Percentiles rank a stretch among this genome's conserved stretches.
Evolutionary conservation across 108 stramenopile genomes (phyloP).

Genomic region (Thalassiosira profunda): DNA sequence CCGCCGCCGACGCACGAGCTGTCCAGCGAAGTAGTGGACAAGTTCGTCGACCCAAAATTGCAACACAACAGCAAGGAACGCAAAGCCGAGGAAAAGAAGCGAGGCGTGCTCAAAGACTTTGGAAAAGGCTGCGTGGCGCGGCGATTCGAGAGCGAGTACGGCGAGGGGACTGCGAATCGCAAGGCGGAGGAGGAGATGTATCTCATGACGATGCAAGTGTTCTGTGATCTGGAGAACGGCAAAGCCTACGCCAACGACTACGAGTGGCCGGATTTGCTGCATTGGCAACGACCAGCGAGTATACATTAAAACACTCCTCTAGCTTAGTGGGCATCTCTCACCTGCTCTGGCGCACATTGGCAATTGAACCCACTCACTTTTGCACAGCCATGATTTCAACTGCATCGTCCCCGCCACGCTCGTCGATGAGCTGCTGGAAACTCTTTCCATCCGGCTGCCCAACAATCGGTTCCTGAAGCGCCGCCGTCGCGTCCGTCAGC

Average conservation of each 20-base stretch:
- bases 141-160: slow-evolving; percentile 55
- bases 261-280: slow-evolving; percentile 65
- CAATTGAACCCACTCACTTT: too few species aligned
- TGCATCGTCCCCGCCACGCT: too few species aligned
- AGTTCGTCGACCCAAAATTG: slow-evolving; percentile 82
- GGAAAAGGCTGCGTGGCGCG: slow-evolving; percentile 61
- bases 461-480: too few species aligned
- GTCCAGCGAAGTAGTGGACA: slow-evolving; percentile 66
- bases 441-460: too few species aligned
- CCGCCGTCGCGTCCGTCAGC: too few species aligned
- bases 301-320: background rate
- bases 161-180: slow-evolving; percentile 28
- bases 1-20: slow-evolving; percentile 59
- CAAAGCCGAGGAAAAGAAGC: slow-evolving; percentile 8
- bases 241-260: slow-evolving; percentile 68
- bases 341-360: too few species aligned
- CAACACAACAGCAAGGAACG: slow-evolving; percentile 76
- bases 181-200: slow-evolving; percentile 61
- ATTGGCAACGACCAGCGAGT: slow-evolving; percentile 21
- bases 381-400: too few species aligned
- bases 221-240: slow-evolving; percentile 81
- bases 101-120: slow-evolving; percentile 46
- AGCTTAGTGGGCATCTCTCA: too few species aligned
- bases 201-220: slow-evolving; percentile 75
- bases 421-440: too few species aligned